These are phyloP conservation scores for Pythium insidiosum DNA, from an alignment of 352 stramenopile species.

Conservation along the genomic window DNA sequence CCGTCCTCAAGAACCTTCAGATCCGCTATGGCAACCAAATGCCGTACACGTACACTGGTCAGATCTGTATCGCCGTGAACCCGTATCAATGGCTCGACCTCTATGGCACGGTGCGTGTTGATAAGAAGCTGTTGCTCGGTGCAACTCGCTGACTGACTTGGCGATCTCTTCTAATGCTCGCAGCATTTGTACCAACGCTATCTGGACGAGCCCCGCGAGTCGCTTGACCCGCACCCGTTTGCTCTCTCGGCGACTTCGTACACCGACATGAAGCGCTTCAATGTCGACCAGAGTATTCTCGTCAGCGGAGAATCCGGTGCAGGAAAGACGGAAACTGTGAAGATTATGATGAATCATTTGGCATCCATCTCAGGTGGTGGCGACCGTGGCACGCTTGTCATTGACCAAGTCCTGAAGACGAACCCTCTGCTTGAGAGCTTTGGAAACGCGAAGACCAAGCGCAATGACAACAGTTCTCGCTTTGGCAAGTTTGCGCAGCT, in stretches of 20 bases:
- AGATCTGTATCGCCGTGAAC: slow-evolving; percentile 78
- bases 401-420: slow-evolving; percentile 72
- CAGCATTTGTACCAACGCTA: slow-evolving; percentile 62
- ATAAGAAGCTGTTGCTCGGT: too few species aligned
- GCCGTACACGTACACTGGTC: slow-evolving; percentile 76
- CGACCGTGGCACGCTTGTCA: slow-evolving; percentile 57
- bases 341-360: slow-evolving; percentile 88
- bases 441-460: slow-evolving; percentile 77
- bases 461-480: slow-evolving; percentile 76
- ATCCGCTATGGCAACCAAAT: slow-evolving; percentile 59
- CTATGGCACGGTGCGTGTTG: too few species aligned
- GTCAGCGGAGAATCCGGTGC: too few species aligned
- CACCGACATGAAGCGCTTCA: slow-evolving; percentile 59
- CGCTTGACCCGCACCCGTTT: slow-evolving; percentile 56
- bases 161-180: too few species aligned
- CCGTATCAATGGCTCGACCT: too few species aligned
- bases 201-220: slow-evolving; percentile 41
- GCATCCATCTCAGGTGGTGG: slow-evolving; percentile 66
- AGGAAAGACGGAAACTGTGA: slow-evolving; percentile 38
- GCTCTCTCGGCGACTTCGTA: slow-evolving; percentile 64
- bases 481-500: slow-evolving; percentile 81
- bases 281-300: slow-evolving; percentile 66
- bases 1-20: slow-evolving; percentile 70
- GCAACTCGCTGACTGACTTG: too few species aligned
- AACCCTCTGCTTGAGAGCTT: slow-evolving; percentile 75